Evolutionary conservation across 441 rosid species (phyloP).

Genomic region (Viola pubescens): DNA sequence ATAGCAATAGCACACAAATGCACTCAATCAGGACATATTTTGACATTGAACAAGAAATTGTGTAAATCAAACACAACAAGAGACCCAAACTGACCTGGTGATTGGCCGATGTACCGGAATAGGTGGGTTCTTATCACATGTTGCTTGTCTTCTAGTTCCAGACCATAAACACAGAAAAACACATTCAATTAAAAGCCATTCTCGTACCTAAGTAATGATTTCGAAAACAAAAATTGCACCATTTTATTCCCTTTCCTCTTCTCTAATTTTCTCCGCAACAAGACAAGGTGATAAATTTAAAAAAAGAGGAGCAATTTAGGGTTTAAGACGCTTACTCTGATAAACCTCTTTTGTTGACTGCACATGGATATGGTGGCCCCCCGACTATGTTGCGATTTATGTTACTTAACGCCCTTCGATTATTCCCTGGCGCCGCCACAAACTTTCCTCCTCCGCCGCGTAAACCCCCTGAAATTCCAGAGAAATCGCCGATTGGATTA

Average conservation of each 20-base stretch:
- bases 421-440: constrained; percentile 37
- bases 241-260: neutral
- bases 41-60: constrained; percentile 5
- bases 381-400: constrained; percentile 59
- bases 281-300: neutral
- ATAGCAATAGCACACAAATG: constrained; percentile 14
- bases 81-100: constrained; percentile 51
- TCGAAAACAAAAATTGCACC: neutral
- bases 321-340: constrained; percentile 44
- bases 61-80: neutral
- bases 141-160: constrained; percentile 35
- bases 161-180: neutral
- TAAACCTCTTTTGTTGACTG: constrained; percentile 55
- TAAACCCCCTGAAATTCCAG: constrained; percentile 32
- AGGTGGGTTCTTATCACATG: constrained; percentile 37
- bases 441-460: constrained; percentile 51
- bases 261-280: neutral
- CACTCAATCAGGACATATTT: constrained; percentile 8
- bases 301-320: neutral
- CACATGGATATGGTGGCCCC: constrained; percentile 51
- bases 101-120: constrained; percentile 68
- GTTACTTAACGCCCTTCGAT: constrained; percentile 55
- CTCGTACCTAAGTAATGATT: too few species aligned
- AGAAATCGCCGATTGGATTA: neutral
- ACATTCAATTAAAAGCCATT: neutral